Percentiles rank a stretch among this genome's conserved stretches.
Conservation (phyloP, 768 basidiomycete genomes). For the Cytidiella melzeri region DNA sequence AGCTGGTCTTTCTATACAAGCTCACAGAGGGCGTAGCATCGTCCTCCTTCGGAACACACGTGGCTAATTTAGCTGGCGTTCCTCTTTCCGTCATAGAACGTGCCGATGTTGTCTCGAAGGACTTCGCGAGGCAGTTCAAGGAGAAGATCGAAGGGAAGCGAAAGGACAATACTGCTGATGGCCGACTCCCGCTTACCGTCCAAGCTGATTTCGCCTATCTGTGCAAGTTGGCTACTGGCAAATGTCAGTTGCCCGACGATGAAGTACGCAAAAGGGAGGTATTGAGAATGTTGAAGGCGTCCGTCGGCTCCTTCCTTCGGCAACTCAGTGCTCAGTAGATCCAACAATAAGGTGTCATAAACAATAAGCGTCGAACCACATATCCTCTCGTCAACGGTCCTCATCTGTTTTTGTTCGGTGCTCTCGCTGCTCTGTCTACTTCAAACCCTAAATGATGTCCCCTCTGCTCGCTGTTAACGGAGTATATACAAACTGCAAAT, state of each 20-base stretch:
- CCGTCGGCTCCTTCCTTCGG: conserved; percentile 27
- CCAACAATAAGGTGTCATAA: no score
- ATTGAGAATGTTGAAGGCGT: conserved; percentile 44
- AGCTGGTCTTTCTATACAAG: conserved; percentile 95
- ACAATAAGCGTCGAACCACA: no score
- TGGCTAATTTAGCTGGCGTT: conserved; percentile 92
- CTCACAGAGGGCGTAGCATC: conserved; percentile 82
- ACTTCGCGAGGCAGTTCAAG: conserved; percentile 86
- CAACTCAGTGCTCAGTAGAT: conserved; percentile 2
- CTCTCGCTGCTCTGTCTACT: no score
- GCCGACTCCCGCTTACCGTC: conserved; percentile 66
- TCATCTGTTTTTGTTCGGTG: no score
- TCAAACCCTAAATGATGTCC: no score
- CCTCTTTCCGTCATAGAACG: conserved; percentile 79
- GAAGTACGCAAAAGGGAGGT: conserved; percentile 46
- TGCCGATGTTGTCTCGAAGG: conserved; percentile 80
- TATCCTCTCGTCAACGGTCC: no score
- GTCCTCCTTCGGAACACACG: conserved; percentile 90
- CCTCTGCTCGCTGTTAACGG: no score
- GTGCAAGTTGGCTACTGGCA: conserved; percentile 51
- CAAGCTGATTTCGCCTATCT: conserved; percentile 92
- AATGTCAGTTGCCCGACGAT: conserved; percentile 46
- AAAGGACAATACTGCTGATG: conserved; percentile 40
- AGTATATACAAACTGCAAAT: no score
- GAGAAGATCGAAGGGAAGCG: conserved; percentile 66